Base-by-base conservation (phyloP, 202 grass and related monocot species). In the Saccharum hybrid region DNA sequence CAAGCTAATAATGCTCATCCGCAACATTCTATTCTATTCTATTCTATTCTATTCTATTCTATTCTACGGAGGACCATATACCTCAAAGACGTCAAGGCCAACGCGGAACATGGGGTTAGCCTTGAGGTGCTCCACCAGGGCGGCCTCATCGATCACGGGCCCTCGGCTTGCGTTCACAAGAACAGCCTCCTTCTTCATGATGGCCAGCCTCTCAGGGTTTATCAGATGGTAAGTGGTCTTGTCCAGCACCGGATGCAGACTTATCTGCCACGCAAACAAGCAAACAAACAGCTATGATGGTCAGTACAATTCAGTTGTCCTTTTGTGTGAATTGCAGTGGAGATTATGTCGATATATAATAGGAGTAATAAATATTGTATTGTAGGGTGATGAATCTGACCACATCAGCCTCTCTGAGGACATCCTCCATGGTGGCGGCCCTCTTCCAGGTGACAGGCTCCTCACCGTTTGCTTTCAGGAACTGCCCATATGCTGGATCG, bases 211-310 rank as follows among this genome's bases (percentile, higher is more conserved):
- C 39, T 94, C 92, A 30, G 86, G 91, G 76, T 97, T 97, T 80
- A 97, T 93, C 65, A 97, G 90, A 84, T 94, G 94, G 78, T 94
- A 97, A 31, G 92, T 97, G 54, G 94, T 97, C 88, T 97, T 97
- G 88, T 97, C 92, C 82, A 94, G 81, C 51, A 97, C 62, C 6
- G 92, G 92, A 59, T 97, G 92, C 66, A 97, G 80, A 59, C 95
- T 97, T 81, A 97, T 94, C 94, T 97, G 86, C 21, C 75, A 56
- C 26, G 21, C 9, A 37, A 2, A 69, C 52, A 57, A 21, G 19
- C 52, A 57, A 54, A 12, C 10, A 18, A 51, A 51, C 14, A 15
- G 46, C 46, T 5, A 51, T 15, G 1, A 51, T 15, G 14, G 51
- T 54, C 52, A 57, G 51, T 54, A 19, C 0, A 8, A 54, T 54